Evolutionary conservation across 2,329 filamentous ascomycete genomes (phyloP).

Genomic region (Beauveria scarabaeidicola): DNA sequence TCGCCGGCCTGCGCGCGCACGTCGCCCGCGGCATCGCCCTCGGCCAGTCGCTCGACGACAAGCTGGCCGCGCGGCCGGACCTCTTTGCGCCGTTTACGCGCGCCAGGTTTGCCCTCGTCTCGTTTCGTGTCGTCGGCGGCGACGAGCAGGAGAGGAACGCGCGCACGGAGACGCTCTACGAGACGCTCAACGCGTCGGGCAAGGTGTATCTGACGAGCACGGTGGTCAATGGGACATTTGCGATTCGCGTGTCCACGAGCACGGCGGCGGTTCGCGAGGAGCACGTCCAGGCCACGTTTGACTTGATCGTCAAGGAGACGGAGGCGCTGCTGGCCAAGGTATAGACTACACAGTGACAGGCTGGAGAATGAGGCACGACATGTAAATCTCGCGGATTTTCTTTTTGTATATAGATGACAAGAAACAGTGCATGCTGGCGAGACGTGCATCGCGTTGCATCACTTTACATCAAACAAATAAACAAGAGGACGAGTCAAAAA

Average conservation of each 20-base stretch:
- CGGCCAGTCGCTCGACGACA: slow-evolving; percentile 59
- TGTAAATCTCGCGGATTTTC: not conserved
- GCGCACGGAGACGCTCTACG: slow-evolving; percentile 66
- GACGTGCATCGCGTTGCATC: not conserved
- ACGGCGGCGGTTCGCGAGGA: slow-evolving; percentile 60
- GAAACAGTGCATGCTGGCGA: not conserved
- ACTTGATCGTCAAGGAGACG: slow-evolving; percentile 57
- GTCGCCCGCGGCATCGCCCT: slow-evolving; percentile 60
- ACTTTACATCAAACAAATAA: not conserved
- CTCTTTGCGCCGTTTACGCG: slow-evolving; percentile 68
- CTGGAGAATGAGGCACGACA: not conserved
- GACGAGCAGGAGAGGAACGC: slow-evolving; percentile 51
- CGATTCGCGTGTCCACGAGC: slow-evolving; percentile 73
- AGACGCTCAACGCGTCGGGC: slow-evolving; percentile 62
- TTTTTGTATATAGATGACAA: not conserved
- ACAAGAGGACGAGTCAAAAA: not conserved
- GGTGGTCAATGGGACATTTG: slow-evolving; percentile 62
- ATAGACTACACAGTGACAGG: not conserved
- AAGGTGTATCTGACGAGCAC: slow-evolving; percentile 78
- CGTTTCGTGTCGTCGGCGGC: slow-evolving; percentile 51
- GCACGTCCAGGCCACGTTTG: slow-evolving; percentile 66
- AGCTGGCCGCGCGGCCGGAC: slow-evolving; percentile 52
- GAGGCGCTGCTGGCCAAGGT: slow-evolving; percentile 28
- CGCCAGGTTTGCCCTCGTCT: slow-evolving; percentile 71
- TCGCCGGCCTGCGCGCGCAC: slow-evolving; percentile 65